Evolutionary conservation across 148 eudicot genomes (phyloP).

Genomic region (Rheum nobile): DNA sequence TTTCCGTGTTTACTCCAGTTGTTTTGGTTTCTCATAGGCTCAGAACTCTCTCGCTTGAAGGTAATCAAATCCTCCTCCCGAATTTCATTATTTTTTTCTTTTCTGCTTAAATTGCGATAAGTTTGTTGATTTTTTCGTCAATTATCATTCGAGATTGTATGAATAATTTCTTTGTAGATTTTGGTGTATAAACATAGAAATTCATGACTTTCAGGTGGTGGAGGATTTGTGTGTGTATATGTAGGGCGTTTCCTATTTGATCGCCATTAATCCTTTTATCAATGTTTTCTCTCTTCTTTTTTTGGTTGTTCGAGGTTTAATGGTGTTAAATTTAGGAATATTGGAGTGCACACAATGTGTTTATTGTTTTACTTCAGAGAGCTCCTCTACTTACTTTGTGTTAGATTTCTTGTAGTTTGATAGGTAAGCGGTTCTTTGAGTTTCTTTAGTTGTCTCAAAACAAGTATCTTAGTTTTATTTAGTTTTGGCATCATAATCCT

Average conservation of each 20-base stretch:
- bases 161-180: neutral
- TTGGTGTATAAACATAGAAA: neutral
- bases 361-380: neutral
- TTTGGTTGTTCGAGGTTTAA: too few species aligned
- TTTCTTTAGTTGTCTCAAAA: neutral
- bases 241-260: neutral
- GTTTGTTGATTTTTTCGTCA: neutral
- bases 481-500: neutral
- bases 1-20: conserved; percentile 34
- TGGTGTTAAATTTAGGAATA: neutral
- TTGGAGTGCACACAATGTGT: neutral
- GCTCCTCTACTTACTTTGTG: neutral
- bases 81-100: neutral
- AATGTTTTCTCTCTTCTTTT: neutral
- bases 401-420: too few species aligned
- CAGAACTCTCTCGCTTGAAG: conserved; percentile 20
- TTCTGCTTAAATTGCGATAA: neutral
- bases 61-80: conserved; percentile 11
- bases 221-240: neutral
- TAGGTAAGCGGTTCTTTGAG: neutral
- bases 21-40: conserved; percentile 26
- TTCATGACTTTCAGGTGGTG: neutral
- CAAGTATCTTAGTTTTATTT: neutral
- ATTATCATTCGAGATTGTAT: neutral
- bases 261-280: neutral